Conservation (phyloP, 2,329 filamentous ascomycete genomes). For the Monosporascus cannonballus region DNA sequence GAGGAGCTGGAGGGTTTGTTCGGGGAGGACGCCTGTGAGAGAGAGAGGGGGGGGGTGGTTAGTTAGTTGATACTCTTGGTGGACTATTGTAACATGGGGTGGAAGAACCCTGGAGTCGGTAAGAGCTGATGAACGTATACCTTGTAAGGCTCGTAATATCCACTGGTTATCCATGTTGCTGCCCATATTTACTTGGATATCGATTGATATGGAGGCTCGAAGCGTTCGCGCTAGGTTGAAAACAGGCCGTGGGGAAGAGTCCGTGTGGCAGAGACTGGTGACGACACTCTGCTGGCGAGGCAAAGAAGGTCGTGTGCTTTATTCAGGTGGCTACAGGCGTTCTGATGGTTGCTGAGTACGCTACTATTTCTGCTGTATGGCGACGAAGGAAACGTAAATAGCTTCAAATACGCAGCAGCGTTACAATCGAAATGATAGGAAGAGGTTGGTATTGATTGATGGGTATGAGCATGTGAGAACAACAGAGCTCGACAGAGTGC, state of each 20-base stretch:
- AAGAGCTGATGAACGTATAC: conserved; percentile 16
- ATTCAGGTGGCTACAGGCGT: too few species aligned
- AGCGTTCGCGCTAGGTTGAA: background rate
- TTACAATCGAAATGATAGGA: too few species aligned
- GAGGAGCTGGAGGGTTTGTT: conserved; percentile 37
- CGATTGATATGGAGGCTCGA: background rate
- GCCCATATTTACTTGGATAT: conserved; percentile 10
- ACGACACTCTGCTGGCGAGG: too few species aligned
- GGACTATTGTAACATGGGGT: background rate
- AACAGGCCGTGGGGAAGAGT: too few species aligned
- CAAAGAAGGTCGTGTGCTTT: too few species aligned
- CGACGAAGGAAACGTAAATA: too few species aligned
- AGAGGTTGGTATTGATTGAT: too few species aligned
- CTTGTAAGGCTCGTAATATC: conserved; percentile 22
- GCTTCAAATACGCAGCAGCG: too few species aligned
- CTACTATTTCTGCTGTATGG: too few species aligned
- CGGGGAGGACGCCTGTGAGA: conserved; percentile 33
- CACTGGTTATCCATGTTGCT: conserved; percentile 15
- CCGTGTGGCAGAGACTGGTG: too few species aligned
- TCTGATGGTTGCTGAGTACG: too few species aligned
- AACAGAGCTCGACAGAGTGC: background rate
- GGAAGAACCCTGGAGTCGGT: background rate
- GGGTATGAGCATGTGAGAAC: background rate
- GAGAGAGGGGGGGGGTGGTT: background rate
- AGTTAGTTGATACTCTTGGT: background rate